Conservation (phyloP, 75 land plant species). For the Chamaecyparis obtusa region DNA sequence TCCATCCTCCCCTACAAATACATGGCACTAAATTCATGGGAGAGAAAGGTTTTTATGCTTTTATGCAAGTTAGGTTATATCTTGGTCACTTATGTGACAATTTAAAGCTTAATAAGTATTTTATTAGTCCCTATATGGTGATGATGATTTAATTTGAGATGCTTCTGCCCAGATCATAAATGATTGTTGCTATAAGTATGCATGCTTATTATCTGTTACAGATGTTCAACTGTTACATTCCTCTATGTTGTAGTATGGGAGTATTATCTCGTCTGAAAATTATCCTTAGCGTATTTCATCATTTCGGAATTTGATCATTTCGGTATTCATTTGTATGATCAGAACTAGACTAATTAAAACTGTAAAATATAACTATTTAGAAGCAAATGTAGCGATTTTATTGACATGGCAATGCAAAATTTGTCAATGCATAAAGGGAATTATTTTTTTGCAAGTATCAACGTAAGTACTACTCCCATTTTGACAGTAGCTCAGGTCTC, state of each 20-base stretch:
- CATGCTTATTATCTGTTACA: neutral
- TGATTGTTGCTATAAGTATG: neutral
- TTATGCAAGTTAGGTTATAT: too few relatives aligned
- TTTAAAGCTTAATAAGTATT: slow-evolving; percentile 67
- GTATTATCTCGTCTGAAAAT: neutral
- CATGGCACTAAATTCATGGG: too few relatives aligned
- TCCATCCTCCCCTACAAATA: too few relatives aligned
- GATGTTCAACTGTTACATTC: slow-evolving; percentile 1
- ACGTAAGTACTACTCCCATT: neutral
- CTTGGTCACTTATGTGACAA: slow-evolving; percentile 92
- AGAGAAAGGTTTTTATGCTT: too few relatives aligned
- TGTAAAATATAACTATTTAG: neutral
- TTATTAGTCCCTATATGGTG: neutral
- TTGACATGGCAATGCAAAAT: neutral
- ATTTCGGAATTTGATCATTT: too few relatives aligned
- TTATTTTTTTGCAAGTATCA: neutral
- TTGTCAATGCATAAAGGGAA: neutral
- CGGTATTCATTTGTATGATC: neutral
- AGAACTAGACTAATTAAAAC: neutral
- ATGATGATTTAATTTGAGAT: neutral
- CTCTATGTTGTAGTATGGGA: neutral
- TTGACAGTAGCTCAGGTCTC: neutral
- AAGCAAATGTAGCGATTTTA: neutral
- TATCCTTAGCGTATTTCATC: neutral
- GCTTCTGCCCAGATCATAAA: neutral